A percentile compares a stretch with the other conserved stretches of the same genome.
These are phyloP conservation scores for Penicillium egyptiacum DNA, from an alignment of 495 filamentous ascomycete species.

Conservation along the genomic window DNA sequence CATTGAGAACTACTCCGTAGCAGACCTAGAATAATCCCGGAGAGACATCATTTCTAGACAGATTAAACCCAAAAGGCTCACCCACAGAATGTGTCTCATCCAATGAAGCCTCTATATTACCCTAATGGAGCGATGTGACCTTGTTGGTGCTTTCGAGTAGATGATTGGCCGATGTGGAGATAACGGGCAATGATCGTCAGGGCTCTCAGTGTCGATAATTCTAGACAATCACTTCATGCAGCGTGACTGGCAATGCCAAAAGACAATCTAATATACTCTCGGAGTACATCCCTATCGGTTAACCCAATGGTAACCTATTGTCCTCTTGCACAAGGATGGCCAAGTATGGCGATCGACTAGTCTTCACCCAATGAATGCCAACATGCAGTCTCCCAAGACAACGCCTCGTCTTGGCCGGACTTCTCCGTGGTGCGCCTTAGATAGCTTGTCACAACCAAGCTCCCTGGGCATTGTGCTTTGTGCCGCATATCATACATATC, in stretches of 20 bases:
- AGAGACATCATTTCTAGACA: background rate
- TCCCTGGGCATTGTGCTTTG: slow-evolving; percentile 11
- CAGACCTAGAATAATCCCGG: background rate
- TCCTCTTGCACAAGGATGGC: slow-evolving; percentile 4
- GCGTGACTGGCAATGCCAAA: background rate
- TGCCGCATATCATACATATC: background rate
- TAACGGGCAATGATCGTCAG: slow-evolving; percentile 31
- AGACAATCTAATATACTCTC: background rate
- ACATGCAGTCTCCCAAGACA: slow-evolving; percentile 5
- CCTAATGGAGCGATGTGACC: slow-evolving; percentile 23
- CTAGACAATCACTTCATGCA: background rate
- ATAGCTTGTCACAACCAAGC: slow-evolving; percentile 28
- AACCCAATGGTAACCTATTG: slow-evolving; percentile 3
- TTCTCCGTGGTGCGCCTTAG: slow-evolving; percentile 20
- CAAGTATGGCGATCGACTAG: slow-evolving; percentile 23
- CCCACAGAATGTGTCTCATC: slow-evolving; percentile 1
- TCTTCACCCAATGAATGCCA: slow-evolving; percentile 20
- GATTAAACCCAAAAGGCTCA: slow-evolving; percentile 11
- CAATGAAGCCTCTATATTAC: slow-evolving; percentile 14
- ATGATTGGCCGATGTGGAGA: slow-evolving; percentile 26
- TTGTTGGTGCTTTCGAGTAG: background rate
- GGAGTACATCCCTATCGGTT: background rate
- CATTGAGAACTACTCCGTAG: background rate
- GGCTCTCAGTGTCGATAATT: slow-evolving; percentile 9
- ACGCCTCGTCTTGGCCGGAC: slow-evolving; percentile 20